Percentiles rank a stretch among this genome's conserved stretches.
These are phyloP conservation scores for Extremus antarcticus DNA, from an alignment of 495 filamentous ascomycete genomes.

Conservation along the genomic window DNA sequence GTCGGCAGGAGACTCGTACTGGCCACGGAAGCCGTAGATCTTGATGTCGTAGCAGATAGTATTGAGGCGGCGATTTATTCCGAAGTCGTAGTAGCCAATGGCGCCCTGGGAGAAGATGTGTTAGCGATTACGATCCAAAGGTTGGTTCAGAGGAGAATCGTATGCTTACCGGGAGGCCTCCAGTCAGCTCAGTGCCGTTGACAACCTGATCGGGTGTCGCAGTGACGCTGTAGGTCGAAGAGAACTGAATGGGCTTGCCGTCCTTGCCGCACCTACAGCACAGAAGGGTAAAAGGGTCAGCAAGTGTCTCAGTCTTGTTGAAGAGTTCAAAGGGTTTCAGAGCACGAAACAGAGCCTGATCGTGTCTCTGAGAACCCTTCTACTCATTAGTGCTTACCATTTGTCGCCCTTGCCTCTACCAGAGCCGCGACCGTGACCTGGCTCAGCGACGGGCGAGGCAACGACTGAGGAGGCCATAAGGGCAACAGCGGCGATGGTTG, in stretches of 20 bases:
- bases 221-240: slow-evolving; percentile 30
- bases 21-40: slow-evolving; percentile 28
- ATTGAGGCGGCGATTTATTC: slow-evolving; percentile 31
- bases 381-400: no score
- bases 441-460: slow-evolving; percentile 6
- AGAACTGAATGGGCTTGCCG: slow-evolving; percentile 25
- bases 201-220: slow-evolving; percentile 33
- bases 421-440: background rate
- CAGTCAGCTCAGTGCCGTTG: slow-evolving; percentile 28
- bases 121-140: background rate
- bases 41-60: slow-evolving; percentile 36
- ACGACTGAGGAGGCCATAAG: background rate
- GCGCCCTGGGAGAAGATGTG: slow-evolving; percentile 18
- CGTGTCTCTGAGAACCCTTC: no score
- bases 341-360: no score
- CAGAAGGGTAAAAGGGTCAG: no score
- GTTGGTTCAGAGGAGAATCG: background rate
- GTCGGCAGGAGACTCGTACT: slow-evolving; percentile 28
- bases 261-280: background rate
- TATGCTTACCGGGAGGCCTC: slow-evolving; percentile 18
- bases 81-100: slow-evolving; percentile 31
- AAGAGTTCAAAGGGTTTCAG: no score
- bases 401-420: background rate
- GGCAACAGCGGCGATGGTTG: slow-evolving; percentile 3
- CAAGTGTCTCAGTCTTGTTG: no score